Evolutionary conservation across 2,329 filamentous ascomycete genomes (phyloP), one percentile per base, ranked within the genome.

Genomic region (Fusarium agapanthi): DNA sequence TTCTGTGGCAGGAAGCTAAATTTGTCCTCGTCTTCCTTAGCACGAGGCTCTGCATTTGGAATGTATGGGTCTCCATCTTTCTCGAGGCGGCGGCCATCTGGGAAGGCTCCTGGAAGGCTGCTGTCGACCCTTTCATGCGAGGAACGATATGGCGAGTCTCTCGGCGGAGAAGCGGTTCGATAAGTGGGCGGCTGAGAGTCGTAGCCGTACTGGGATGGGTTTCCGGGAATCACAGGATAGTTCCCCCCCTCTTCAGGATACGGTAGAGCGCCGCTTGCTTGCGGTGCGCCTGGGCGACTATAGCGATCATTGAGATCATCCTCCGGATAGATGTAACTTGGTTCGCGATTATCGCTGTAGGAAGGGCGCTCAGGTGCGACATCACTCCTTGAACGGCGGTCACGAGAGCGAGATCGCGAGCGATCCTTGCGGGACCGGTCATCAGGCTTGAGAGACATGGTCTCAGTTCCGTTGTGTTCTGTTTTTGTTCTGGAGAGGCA

Each of bases 391-490:
- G 78, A 70, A 50, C 81, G 81, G 35, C 78, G 77, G 63, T 81
- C 80, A 67, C 80, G 78, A 81, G 84, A 76, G 79, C 82, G 51
- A 81, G 87, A 89, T 58, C 84, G 83, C 57, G 86, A 86, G 59
- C 86, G 86, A 54, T 81, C 84, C 60, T 84, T 84, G 50, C 83
- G 83, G 54, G 80, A 79, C 65, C 78, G 78, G 62, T 85, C 84
- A 65, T 86, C 85, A 59, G 87, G 84, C 61, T 83, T 81, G 48
- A 88, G 82, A 74, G 88, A 88, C 87, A 89, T 89, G 75, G 65
- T 75, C 58, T 61, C 48, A 28, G 34, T 24, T 51, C 50, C 37
- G 43, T 34, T 40, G 43, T 62, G 35, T 34, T 50, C 16, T 51
- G 24, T 30, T 53, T 35, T 57, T 59, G 30, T 48, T 63, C 44